Conservation (phyloP, 2,329 filamentous ascomycete species). For the Madurella fahalii region DNA sequence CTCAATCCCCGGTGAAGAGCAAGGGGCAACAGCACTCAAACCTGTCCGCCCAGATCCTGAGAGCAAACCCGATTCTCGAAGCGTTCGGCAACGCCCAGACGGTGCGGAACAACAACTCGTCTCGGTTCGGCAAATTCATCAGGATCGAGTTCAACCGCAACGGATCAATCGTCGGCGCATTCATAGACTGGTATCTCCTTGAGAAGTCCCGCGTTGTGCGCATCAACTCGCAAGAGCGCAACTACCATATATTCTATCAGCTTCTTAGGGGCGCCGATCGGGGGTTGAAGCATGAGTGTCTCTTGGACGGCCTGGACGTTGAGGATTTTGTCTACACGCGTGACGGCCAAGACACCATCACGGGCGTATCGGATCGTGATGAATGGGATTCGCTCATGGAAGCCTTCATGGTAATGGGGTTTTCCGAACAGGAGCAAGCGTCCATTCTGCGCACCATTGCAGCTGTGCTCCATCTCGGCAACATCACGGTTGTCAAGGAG, state of each 20-base stretch:
- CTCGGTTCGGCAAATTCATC: slow-evolving; percentile 97
- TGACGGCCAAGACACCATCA: slow-evolving; percentile 86
- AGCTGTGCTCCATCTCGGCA: slow-evolving; percentile 88
- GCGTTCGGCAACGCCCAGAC: slow-evolving; percentile 98
- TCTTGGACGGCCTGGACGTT: slow-evolving; percentile 69
- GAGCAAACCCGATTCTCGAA: slow-evolving; percentile 95
- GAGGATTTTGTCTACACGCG: slow-evolving; percentile 90
- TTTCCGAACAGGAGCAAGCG: slow-evolving; percentile 76
- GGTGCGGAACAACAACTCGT: slow-evolving; percentile 96
- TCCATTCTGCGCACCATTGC: slow-evolving; percentile 84
- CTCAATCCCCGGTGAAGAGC: slow-evolving; percentile 65
- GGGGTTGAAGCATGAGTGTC: slow-evolving; percentile 68
- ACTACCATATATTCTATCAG: slow-evolving; percentile 98
- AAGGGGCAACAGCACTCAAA: slow-evolving; percentile 64
- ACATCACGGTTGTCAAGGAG: slow-evolving; percentile 84
- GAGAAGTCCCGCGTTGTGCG: slow-evolving; percentile 97
- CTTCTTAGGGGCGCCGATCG: slow-evolving; percentile 77
- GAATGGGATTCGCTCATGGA: slow-evolving; percentile 91
- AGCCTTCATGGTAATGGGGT: slow-evolving; percentile 91
- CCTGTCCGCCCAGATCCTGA: slow-evolving; percentile 90
- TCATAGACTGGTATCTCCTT: slow-evolving; percentile 96
- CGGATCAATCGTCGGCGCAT: slow-evolving; percentile 90
- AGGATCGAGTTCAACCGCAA: slow-evolving; percentile 87
- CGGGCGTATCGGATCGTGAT: slow-evolving; percentile 81
- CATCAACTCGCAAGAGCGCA: slow-evolving; percentile 82